Evolutionary conservation across 805 yeast species (phyloP), one percentile per base, ranked within the genome.

Genomic region (Suhomyces sp.): DNA sequence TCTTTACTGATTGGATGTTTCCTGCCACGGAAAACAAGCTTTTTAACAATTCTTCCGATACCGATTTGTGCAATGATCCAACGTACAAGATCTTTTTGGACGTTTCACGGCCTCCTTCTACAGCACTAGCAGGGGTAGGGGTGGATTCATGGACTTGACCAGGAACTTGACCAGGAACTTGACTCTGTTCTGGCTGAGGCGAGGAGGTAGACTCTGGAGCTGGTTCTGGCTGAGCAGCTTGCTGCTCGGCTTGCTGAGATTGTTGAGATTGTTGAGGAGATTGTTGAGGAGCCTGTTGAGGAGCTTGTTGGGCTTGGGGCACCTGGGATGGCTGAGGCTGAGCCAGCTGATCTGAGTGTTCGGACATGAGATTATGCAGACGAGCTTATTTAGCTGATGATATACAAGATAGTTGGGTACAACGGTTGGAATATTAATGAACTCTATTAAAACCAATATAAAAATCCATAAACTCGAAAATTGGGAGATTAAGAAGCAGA

Each of bases 81-180:
- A 90, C 93, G 64, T 91, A 87, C 45, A 90, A 70, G 53, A 88
- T 86, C 52, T 81, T 85, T 53, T 82, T 80, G 35, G 91, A 85
- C 6, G 87, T 79, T 63, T 88, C 93, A 61, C 96, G 82, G 31
- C 96, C 96, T 50, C 96, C 96, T 51, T 84, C 83, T 19, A 80
- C 68, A 13, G 93, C 94, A 56, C 81, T 77, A n/a, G 92, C 92
- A 6, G 60, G 58, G 2, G 46, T n/a, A 40, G 46, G 38, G 15
- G 40, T 26, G 12, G 50, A 5, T 46, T 50, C 53, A 12, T 31
- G 31, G 13, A 10, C 19, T 19, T 19, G 26, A 24, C 7, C 13
- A 12, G 17, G 9, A 19, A 4, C 13, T 42, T 23, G 46, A 2
- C 8, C 22, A 24, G 41, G 46, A 27, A 22, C 10, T 26, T 24